Evolutionary conservation across 768 basidiomycete species (phyloP), one percentile per base, ranked within the genome.

Genomic region (Suillus ampliporus): DNA sequence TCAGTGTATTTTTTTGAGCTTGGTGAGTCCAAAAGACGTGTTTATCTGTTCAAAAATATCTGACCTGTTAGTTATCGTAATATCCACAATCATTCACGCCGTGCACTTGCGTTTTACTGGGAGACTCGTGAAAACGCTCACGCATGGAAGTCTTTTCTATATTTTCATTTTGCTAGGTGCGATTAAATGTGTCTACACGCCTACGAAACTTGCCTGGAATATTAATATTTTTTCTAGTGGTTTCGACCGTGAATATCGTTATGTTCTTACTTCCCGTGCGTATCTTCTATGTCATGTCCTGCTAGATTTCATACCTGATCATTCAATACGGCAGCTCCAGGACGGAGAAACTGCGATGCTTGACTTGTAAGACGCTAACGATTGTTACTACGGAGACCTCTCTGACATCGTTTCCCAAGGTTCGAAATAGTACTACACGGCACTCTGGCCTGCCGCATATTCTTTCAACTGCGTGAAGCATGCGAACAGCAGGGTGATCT

Each of bases 351-450:
- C 43, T n/a, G 43, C 43, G n/a, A 44, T 44, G 43, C 19, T 44
- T 5, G 43, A 44, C 19, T 21, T 44, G 43, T 44, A n/a, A 44
- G n/a, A 21, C 43, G 4, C 19, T 6, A 41, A 4, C 2, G 17
- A 41, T 44, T n/a, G 10, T 44, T n/a, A 44, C 10, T 9, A 19
- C n/a, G n/a, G 6, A 41, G 8, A 8, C n/a, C 43, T 7, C n/a
- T 4, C 9, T 44, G n/a, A 44, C 19, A 44, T 44, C n/a, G n/a
- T 44, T 44, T 44, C 14, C n/a, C 43, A 7, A 44, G 43, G 43
- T n/a, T 44, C 43, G 43, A 44, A 44, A 44, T 44, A 44, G 43
- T 44, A n/a, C n/a, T 44, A 44, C 43, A 44, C n/a, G 43, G 43
- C 9, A 44, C 43, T 8, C 43, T 44, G 4, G 43, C 43, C 1